These are phyloP conservation scores for Cymbopogon flexuosus DNA, from an alignment of 202 grass and related monocot species.

Conservation along the genomic window DNA sequence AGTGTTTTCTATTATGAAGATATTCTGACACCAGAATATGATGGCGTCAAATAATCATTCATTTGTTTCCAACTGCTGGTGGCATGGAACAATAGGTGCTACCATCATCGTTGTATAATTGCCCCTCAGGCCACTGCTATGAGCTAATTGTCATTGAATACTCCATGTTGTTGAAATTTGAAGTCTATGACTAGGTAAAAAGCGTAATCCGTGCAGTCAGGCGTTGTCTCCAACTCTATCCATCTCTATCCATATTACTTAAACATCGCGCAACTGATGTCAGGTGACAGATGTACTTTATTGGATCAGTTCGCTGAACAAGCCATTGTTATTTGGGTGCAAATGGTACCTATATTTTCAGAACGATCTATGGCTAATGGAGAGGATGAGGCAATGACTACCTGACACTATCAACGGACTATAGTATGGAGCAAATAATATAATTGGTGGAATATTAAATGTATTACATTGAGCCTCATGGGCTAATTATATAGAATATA, in stretches of 20 bases:
- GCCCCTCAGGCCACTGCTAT: neutral
- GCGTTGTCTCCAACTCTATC: neutral
- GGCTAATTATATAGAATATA: no score
- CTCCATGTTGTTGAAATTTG: neutral
- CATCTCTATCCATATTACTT: neutral
- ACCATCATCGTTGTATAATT: neutral
- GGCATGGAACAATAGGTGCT: neutral
- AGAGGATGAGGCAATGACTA: neutral
- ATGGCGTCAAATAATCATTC: neutral
- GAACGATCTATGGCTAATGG: neutral
- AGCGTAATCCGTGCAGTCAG: neutral
- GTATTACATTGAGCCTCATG: no score
- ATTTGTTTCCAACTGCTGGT: neutral
- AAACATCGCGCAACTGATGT: neutral
- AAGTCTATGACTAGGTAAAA: neutral
- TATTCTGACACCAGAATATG: neutral
- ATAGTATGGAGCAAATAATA: no score
- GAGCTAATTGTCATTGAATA: neutral
- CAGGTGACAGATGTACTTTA: neutral
- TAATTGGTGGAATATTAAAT: no score
- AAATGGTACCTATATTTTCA: neutral
- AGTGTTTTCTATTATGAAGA: neutral
- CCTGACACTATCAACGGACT: neutral
- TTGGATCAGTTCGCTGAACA: neutral
- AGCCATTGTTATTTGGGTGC: neutral